Conservation (phyloP, 2,329 filamentous ascomycete genomes). For the Cryphonectria naterciae region DNA sequence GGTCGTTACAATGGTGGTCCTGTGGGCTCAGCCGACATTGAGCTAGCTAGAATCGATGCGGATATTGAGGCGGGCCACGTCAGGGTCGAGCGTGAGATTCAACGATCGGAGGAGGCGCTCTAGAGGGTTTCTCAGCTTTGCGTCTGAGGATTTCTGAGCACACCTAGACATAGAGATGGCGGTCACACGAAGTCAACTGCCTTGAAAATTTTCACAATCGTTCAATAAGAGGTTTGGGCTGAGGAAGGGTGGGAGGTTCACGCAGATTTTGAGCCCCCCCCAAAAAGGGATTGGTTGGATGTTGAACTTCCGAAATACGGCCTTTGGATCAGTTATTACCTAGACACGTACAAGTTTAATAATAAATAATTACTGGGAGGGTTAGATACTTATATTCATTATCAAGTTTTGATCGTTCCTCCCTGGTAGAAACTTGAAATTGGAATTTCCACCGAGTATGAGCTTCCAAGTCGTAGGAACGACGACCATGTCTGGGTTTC, state of each 20-base stretch:
- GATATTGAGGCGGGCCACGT: constrained; percentile 35
- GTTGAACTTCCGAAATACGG: neutral
- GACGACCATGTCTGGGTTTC: neutral
- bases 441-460: neutral
- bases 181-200: neutral
- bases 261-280: neutral
- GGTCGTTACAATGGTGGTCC: constrained; percentile 33
- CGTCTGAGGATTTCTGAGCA: neutral
- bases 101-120: constrained; percentile 40
- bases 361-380: neutral
- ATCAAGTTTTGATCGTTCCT: neutral
- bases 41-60: constrained; percentile 37
- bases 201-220: neutral
- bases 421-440: neutral
- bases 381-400: neutral
- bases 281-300: neutral
- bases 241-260: neutral
- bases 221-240: neutral
- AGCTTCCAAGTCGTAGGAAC: neutral
- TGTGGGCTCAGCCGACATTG: constrained; percentile 38
- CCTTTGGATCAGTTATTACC: neutral
- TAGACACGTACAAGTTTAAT: neutral
- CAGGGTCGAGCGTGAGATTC: constrained; percentile 38
- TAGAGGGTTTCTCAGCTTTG: constrained; percentile 23
- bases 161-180: neutral